Base-by-base conservation (phyloP, 495 filamentous ascomycete species). In the Aspergillus hancockii region DNA sequence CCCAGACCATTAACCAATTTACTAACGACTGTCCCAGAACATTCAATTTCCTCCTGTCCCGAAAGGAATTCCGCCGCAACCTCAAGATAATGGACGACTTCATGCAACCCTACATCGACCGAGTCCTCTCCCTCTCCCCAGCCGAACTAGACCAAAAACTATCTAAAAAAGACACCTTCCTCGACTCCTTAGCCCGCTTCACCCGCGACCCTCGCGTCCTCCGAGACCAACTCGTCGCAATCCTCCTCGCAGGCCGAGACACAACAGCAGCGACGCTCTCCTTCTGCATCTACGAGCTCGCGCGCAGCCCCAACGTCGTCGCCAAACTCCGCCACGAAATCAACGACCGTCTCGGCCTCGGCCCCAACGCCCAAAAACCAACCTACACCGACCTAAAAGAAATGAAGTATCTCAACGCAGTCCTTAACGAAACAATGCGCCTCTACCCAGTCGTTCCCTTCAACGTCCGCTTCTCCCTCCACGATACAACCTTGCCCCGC, bases 231-330 rank as follows among this genome's bases (percentile, higher is more conserved):
- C 78, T 95, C 9, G 80, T 93, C 32, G 86, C 86, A 60, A 85
- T 97, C 36, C 81, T 96, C 25, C 83, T 97, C 25, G 90, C 90
- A 7, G 90, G 86, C 23, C 82, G 90, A 51, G 90, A 93, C 69
- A 92, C 90, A 10, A 92, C 90, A 1, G 90, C 90, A 41, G 80
- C 75, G 5, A 90, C 90, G 0, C 79, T 97, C 0, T 86, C 85
- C 1, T 96, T 88, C 82, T 79, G 83, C 8, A 77, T 93, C 56
- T 90, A 89, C 71, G 89, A 96, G 70, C 78, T 97, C 0, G 83
- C 88, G 19, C 81, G 83, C 3, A 80, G 88, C 60, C 90, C 91
- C 0, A 72, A 84, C 12, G 74, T 84, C 14, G 81, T 91, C 8
- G 67, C 75, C 41, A 89, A 85, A 66, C 79, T 97, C 46, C 85